Percentiles rank a stretch among this genome's conserved stretches.
Evolutionary conservation across 2,329 filamentous ascomycete genomes (phyloP).

Genomic region (Seiridium unicorne): DNA sequence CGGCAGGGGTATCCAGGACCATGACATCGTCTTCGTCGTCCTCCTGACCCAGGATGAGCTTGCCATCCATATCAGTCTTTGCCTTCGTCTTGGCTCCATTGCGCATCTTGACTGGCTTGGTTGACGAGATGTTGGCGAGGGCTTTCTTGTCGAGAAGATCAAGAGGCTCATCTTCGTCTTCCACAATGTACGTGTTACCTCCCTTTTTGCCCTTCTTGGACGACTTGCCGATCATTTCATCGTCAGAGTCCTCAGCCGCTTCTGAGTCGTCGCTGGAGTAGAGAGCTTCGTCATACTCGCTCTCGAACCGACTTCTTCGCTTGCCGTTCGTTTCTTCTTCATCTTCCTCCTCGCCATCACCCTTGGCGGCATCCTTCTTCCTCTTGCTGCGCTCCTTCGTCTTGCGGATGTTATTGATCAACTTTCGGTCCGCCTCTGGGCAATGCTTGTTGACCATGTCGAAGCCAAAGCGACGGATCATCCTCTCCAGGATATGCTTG

Average conservation of each 20-base stretch:
- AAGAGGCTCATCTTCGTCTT: conserved; percentile 91
- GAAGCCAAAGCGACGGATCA: conserved; percentile 87
- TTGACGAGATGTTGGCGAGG: conserved; percentile 89
- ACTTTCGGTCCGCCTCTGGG: conserved; percentile 82
- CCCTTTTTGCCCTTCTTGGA: conserved; percentile 52
- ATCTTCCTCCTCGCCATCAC: conserved; percentile 54
- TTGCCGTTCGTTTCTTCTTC: conserved; percentile 47
- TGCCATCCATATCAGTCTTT: conserved; percentile 74
- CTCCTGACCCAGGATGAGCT: conserved; percentile 70
- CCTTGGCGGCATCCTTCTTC: conserved; percentile 72
- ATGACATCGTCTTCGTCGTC: conserved; percentile 56
- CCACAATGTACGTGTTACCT: conserved; percentile 80
- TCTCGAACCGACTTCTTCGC: conserved; percentile 70
- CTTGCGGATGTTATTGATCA: conserved; percentile 93
- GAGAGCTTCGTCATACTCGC: conserved; percentile 93
- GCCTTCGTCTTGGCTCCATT: conserved; percentile 56
- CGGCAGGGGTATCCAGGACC: conserved; percentile 55
- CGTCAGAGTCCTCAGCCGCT: conserved; percentile 62
- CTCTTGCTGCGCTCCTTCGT: conserved; percentile 87
- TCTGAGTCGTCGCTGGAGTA: conserved; percentile 75
- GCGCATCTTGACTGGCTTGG: conserved; percentile 70
- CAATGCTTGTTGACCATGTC: conserved; percentile 77
- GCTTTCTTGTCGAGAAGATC: conserved; percentile 88
- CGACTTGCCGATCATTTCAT: conserved; percentile 47
- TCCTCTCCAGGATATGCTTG: conserved; percentile 94